phyloP scores from a whole-genome alignment of 768 basidiomycete species.

The Mycena kentingensis region DNA sequence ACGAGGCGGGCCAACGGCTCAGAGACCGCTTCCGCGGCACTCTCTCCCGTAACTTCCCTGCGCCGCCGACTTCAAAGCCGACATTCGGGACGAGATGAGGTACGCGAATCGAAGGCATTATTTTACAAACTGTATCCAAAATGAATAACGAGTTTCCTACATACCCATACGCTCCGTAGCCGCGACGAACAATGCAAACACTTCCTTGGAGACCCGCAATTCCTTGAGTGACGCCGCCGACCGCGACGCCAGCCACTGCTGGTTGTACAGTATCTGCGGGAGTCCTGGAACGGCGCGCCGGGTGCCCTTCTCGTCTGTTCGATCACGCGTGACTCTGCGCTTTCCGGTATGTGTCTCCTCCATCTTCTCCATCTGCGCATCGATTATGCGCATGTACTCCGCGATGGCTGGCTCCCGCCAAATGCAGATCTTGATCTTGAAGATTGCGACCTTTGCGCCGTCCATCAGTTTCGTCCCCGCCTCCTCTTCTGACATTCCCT shows the following conservation, averaged over 20 bases:
- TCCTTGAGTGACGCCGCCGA: slow-evolving; percentile 2
- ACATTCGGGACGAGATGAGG: too few species aligned
- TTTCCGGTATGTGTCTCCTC: neutral
- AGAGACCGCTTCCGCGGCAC: too few species aligned
- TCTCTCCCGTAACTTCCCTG: too few species aligned
- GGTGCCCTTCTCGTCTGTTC: neutral
- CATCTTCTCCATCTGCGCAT: neutral
- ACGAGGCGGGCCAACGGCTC: too few species aligned
- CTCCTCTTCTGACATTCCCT: slow-evolving; percentile 21
- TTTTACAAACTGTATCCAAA: too few species aligned
- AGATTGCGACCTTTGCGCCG: neutral
- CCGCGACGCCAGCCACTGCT: slow-evolving; percentile 4
- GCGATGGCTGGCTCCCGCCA: slow-evolving; percentile 10
- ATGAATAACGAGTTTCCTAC: too few species aligned
- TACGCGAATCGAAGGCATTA: too few species aligned
- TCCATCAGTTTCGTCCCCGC: neutral
- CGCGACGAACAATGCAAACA: slow-evolving; percentile 12
- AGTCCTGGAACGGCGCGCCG: neutral
- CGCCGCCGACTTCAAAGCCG: too few species aligned
- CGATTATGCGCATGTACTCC: slow-evolving; percentile 10
- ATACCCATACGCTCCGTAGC: slow-evolving; percentile 11
- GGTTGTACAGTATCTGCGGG: slow-evolving; percentile 10
- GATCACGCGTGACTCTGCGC: neutral
- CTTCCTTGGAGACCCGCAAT: slow-evolving; percentile 16
- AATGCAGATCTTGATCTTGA: slow-evolving; percentile 7